These are phyloP conservation scores for Jimgerdemannia flammicorona DNA, from an alignment of 192 early-diverging fungal species.

Conservation along the genomic window DNA sequence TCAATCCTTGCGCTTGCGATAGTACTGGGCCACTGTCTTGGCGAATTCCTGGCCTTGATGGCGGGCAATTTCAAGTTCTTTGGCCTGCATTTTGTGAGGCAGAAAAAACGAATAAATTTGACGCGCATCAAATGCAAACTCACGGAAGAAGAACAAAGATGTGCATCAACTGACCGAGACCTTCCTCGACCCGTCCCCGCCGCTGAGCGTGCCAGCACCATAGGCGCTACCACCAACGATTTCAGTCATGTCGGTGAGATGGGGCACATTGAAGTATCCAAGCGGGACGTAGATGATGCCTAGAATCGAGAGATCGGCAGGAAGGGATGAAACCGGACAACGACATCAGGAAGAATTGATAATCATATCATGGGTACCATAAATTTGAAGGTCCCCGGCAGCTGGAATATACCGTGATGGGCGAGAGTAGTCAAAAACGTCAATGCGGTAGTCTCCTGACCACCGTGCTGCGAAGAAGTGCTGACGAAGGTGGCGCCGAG, in stretches of 20 bases:
- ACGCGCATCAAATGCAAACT: background rate
- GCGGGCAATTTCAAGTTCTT: constrained; percentile 59
- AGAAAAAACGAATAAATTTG: background rate
- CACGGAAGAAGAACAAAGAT: background rate
- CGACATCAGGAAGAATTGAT: background rate
- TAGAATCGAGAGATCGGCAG: background rate
- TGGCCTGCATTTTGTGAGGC: constrained; percentile 50
- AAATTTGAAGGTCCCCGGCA: background rate
- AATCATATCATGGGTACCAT: too few species aligned
- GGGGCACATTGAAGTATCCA: constrained; percentile 20
- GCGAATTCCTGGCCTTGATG: constrained; percentile 57
- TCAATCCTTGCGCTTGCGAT: background rate
- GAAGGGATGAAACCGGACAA: too few species aligned
- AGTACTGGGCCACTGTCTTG: constrained; percentile 29
- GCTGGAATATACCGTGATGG: constrained; percentile 27
- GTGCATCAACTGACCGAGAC: background rate
- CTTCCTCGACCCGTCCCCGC: background rate
- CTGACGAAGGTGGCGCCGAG: constrained; percentile 36
- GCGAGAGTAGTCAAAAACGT: constrained; percentile 29
- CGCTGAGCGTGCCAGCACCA: constrained; percentile 37
- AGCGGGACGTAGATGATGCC: constrained; percentile 49
- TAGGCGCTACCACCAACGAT: constrained; percentile 47
- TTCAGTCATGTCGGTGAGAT: constrained; percentile 37
- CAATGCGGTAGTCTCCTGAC: constrained; percentile 44
- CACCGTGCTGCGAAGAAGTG: constrained; percentile 26